Percentiles rank a stretch among this genome's conserved stretches.
Conservation (phyloP, 208 protist genomes). For the Angomonas ambiguus region DNA sequence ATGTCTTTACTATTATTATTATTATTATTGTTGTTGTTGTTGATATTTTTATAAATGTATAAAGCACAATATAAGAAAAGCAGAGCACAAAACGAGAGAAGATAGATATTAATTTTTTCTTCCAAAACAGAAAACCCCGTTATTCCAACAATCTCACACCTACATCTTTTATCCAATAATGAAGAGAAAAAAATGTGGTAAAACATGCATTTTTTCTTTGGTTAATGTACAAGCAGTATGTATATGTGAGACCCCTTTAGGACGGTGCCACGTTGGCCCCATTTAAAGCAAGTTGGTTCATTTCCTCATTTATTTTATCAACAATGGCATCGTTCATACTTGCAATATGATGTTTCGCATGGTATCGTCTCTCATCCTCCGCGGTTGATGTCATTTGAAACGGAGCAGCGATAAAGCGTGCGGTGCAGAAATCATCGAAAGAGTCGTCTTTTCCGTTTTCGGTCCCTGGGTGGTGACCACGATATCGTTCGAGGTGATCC, state of each 20-base stretch:
- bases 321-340: neutral
- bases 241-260: too few species aligned
- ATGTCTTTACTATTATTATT: too few species aligned
- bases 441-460: too few species aligned
- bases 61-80: slow-evolving; percentile 5
- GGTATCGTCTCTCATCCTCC: neutral
- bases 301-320: neutral
- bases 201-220: neutral
- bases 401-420: neutral
- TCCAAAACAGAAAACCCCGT: too few species aligned
- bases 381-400: neutral
- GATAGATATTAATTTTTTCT: neutral
- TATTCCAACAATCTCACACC: too few species aligned
- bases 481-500: neutral
- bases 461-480: neutral
- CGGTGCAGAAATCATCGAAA: neutral
- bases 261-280: neutral
- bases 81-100: neutral
- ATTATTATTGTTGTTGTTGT: neutral
- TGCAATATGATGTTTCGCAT: neutral
- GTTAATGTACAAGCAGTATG: neutral
- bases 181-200: neutral
- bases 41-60: slow-evolving; percentile 11
- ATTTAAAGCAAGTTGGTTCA: neutral
- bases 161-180: too few species aligned